Base-by-base conservation (phyloP, 345 rosid species). In the Acer campestre region DNA sequence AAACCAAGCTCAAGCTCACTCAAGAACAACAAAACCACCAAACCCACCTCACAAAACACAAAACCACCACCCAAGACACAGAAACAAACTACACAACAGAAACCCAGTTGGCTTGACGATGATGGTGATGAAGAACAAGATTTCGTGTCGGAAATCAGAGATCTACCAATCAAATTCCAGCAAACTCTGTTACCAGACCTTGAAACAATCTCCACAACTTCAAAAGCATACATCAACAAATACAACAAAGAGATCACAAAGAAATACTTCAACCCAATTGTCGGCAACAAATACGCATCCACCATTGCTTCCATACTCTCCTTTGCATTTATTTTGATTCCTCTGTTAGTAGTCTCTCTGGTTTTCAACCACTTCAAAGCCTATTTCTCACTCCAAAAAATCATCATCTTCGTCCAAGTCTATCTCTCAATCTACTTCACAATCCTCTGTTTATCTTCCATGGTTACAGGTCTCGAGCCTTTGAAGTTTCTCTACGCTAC, bases 361-460 rank as follows among this genome's bases (percentile, higher is more conserved):
- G 73, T 94, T 51, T 78, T 94, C 81, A 91, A 88, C 81, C 85
- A 84, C 40, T 85, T 97, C 89, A 92, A 93, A 87, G 89, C 97
- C 10, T 94, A 91, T 16, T 94, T 97, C 82, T 97, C 98, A 1
- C 86, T 97, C 64, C 99, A 97, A 61, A 93, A 91, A 46, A 64
- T 92, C 81, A 75, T 94, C 25, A 89, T 94, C 74, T 97, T 90
- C 82, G 84, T 93, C 87, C 98, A 97, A 82, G 87, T 90, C 51
- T 96, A 97, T 83, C 98, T 97, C 83, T 86, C 96, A 2, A 94
- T 97, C 78, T 97, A 97, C 89, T 94, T 93, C 96, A 73, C 96
- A 1, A 97, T 94, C 76, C 97, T 97, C 7, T 87, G 93, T 53
- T 35, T 91, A 48, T 89, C 98, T 6, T 84, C 98, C 0, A 71